Conservation (phyloP, 2,329 filamentous ascomycete species). For the Cercospora zeae-maydis region DNA sequence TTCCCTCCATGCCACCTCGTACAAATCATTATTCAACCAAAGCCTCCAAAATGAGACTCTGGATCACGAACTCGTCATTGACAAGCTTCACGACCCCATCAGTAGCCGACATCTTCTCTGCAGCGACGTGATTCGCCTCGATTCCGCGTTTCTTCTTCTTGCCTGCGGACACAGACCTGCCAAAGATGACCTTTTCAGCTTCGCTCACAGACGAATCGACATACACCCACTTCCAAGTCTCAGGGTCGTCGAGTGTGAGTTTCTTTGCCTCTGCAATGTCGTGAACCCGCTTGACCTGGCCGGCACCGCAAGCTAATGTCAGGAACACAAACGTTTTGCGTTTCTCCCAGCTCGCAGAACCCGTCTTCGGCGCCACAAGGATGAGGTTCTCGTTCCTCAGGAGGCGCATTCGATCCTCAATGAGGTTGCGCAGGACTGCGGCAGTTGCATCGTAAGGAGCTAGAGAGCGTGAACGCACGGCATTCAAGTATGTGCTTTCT, state of each 20-base stretch:
- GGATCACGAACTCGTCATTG: slow-evolving; percentile 81
- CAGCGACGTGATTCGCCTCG: slow-evolving; percentile 18
- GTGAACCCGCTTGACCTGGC: slow-evolving; percentile 60
- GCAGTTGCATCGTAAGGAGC: slow-evolving; percentile 55
- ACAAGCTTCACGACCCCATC: slow-evolving; percentile 61
- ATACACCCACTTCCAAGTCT: slow-evolving; percentile 72
- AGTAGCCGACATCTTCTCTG: slow-evolving; percentile 35
- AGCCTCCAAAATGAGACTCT: slow-evolving; percentile 84
- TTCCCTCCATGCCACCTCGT: not conserved
- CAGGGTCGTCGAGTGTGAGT: slow-evolving; percentile 52
- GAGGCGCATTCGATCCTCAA: slow-evolving; percentile 45
- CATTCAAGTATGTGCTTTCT: slow-evolving; percentile 70
- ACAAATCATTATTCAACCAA: slow-evolving; percentile 56
- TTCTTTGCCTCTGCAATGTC: slow-evolving; percentile 63
- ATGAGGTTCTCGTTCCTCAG: slow-evolving; percentile 63
- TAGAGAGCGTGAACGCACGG: slow-evolving; percentile 70
- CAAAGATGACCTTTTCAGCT: slow-evolving; percentile 52
- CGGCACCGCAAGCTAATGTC: slow-evolving; percentile 71
- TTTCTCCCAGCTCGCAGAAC: slow-evolving; percentile 55
- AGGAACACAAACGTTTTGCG: slow-evolving; percentile 76
- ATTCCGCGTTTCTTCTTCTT: slow-evolving; percentile 38
- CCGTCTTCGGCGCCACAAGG: slow-evolving; percentile 61
- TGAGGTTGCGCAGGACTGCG: slow-evolving; percentile 55
- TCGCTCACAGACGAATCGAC: slow-evolving; percentile 63
- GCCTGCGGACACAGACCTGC: slow-evolving; percentile 38